Conservation (phyloP, 73 alveolate genomes). For the Breviolum minutum region DNA sequence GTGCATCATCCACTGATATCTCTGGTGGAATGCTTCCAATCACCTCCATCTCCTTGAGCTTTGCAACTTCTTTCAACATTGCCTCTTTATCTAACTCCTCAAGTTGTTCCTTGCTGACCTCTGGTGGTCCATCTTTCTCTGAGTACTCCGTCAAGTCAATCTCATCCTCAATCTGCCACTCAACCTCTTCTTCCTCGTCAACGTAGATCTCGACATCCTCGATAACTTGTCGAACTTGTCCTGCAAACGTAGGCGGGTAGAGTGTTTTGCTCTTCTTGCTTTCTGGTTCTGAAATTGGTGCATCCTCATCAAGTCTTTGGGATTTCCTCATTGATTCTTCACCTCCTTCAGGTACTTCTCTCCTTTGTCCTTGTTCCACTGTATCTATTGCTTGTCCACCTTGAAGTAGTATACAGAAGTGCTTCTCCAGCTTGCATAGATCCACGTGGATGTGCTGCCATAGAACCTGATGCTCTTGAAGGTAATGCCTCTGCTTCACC, state of each 20-base stretch:
- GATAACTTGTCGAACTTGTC: too few species aligned
- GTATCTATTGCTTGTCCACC: neutral
- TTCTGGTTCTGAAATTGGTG: neutral
- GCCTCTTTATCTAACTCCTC: neutral
- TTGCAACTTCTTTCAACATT: neutral
- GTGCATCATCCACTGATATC: neutral
- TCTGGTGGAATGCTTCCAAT: neutral
- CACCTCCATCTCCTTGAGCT: neutral
- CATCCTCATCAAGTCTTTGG: neutral
- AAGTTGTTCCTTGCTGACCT: neutral
- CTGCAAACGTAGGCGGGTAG: neutral
- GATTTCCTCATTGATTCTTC: neutral
- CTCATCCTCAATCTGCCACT: neutral
- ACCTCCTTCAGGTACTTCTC: neutral
- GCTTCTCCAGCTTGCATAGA: neutral
- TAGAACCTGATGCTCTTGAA: neutral
- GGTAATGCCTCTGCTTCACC: neutral
- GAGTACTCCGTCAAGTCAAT: neutral
- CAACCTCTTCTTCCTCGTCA: too few species aligned
- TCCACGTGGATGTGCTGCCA: too few species aligned
- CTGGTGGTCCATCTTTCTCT: conserved; percentile 5
- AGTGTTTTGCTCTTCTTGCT: neutral
- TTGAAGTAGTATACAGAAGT: too few species aligned
- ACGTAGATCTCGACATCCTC: too few species aligned
- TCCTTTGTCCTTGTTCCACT: neutral